Evolutionary conservation across 2,329 filamentous ascomycete genomes (phyloP).

Genomic region (Dryadomyces quercus-mongolicae): DNA sequence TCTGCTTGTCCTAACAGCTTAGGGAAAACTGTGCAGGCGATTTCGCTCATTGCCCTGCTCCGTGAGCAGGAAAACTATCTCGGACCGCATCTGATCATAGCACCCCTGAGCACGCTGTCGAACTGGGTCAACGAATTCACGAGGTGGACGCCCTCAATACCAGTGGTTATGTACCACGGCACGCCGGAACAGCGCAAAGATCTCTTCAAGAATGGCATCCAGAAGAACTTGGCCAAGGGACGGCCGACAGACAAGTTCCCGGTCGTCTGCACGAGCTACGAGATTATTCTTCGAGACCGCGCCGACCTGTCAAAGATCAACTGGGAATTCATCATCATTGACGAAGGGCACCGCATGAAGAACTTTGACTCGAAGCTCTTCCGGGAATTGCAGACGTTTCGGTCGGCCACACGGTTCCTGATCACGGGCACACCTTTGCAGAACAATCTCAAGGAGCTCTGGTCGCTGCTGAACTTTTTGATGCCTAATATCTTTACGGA

Average conservation of each 20-base stretch:
- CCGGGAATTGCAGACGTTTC: constrained; percentile 75
- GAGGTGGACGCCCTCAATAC: constrained; percentile 80
- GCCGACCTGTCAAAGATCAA: constrained; percentile 71
- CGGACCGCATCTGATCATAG: constrained; percentile 83
- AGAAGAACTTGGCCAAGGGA: constrained; percentile 52
- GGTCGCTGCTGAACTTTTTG: constrained; percentile 89
- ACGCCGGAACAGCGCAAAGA: constrained; percentile 63
- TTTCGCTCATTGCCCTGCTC: constrained; percentile 74
- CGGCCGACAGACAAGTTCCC: constrained; percentile 59
- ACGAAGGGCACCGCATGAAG: constrained; percentile 95
- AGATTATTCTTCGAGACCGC: constrained; percentile 87
- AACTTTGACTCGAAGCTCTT: constrained; percentile 92
- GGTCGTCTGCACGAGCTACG: constrained; percentile 87
- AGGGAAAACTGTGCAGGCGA: constrained; percentile 88
- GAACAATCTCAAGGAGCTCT: constrained; percentile 89
- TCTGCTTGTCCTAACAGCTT: not conserved
- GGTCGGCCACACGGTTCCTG: constrained; percentile 78
- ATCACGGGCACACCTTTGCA: constrained; percentile 93
- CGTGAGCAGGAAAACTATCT: constrained; percentile 73
- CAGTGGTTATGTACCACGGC: constrained; percentile 85
- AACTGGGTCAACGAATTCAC: constrained; percentile 96
- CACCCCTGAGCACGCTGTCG: constrained; percentile 78
- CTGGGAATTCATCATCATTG: constrained; percentile 97
- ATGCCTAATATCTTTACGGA: constrained; percentile 89
- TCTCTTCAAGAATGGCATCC: constrained; percentile 62